Base-by-base conservation (phyloP, 2,329 filamentous ascomycete genomes). In the Ophiostoma ulmi region DNA sequence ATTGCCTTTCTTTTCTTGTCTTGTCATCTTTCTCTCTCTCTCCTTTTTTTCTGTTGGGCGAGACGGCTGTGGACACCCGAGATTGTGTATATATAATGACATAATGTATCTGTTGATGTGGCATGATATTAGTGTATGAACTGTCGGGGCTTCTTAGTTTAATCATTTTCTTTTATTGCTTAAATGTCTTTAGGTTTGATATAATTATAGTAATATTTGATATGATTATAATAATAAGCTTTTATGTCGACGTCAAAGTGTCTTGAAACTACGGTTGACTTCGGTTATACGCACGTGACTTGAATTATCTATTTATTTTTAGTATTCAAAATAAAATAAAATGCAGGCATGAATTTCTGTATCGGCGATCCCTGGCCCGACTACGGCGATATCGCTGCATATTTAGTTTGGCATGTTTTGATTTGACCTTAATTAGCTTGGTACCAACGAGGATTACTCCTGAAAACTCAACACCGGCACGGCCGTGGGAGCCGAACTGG, bases 361-460 rank as follows among this genome's bases (percentile, higher is more conserved):
- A 65, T 65, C 63, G 63, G 35, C 63, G 63, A 65, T 65, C 63
- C 5, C 35, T 38, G 14, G 17, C 14, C 63, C 63, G 63, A 22
- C 20, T 7, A 17, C 36, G 63, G 63, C 63, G 63, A 65, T 39
- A 65, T 65, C 63, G 63, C 63, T 39, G 63, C 36, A 64, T 14
- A 5, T 22, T 31, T 61, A 31, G 5, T 61, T 26, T 6, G 11
- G 8, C 17, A 31, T 31, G 31, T 52, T 20, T n/a, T 58, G 31
- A 31, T 31, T 31, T 31, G 31, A 31, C 31, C 31, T 31, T 31
- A 31, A 31, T 31, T 31, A 31, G 31, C 31, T 22, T 22, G 20
- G n/a, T 22, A n/a, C 11, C 35, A 64, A 35, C 14, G 31, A 36
- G 13, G 31, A 31, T 20, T 7, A 26, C 58, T 36, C 26, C 14